Percentiles rank a stretch among this genome's conserved stretches.
These are phyloP conservation scores for Helotiales sp. DNA, from an alignment of 2,329 filamentous ascomycete species.

Conservation along the genomic window DNA sequence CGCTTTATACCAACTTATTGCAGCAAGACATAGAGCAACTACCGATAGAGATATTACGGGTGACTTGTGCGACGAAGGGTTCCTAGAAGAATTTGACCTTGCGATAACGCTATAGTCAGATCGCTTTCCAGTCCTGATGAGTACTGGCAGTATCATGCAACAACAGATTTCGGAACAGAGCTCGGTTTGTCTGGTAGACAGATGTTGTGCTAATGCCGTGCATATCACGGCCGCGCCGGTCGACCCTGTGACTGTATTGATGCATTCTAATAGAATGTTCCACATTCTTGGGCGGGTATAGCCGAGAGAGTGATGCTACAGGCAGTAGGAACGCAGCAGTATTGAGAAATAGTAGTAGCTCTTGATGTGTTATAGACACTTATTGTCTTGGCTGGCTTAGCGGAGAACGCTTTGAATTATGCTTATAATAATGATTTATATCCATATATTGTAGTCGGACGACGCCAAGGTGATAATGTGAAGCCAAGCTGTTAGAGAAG, in stretches of 20 bases:
- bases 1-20: not conserved
- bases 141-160: slow-evolving; percentile 1
- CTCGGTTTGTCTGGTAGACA: not conserved
- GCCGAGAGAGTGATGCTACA: not conserved
- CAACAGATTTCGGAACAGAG: not conserved
- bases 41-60: not conserved
- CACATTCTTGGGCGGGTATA: not conserved
- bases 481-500: too few relatives aligned
- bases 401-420: too few relatives aligned
- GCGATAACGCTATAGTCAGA: not conserved
- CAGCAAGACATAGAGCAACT: not conserved
- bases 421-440: too few relatives aligned
- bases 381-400: not conserved
- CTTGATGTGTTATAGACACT: not conserved
- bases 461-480: too few relatives aligned
- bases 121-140: not conserved
- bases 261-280: not conserved
- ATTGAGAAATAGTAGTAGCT: not conserved
- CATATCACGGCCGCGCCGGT: not conserved
- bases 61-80: not conserved
- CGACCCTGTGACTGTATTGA: not conserved
- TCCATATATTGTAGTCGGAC: too few relatives aligned
- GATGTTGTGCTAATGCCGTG: not conserved
- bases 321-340: not conserved
- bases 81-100: not conserved